Evolutionary conservation across 805 yeast genomes (phyloP), one percentile per base, ranked within the genome.

Genomic region (Kodamaea laetipori): DNA sequence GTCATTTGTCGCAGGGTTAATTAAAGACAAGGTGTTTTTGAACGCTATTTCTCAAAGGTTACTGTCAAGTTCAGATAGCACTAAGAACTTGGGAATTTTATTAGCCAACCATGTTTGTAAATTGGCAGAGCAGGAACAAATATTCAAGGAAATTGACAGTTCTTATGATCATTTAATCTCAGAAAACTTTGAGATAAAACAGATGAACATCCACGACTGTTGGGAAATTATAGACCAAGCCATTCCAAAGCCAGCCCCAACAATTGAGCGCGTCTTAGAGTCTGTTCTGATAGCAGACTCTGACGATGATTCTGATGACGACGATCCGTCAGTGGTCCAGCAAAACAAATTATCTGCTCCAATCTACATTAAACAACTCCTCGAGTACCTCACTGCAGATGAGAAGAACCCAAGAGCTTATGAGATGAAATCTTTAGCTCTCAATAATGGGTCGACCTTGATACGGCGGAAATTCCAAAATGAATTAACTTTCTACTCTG

Each of bases 361-460:
- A 0, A 71, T 87, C 1, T 92, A 88, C 53, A 63, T 92, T 30
- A 82, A 85, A 50, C 96, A 89, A 48, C 64, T 90, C 15, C 54
- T 88, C 4, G 62, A 67, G 10, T 85, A 83, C 52, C 67, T 85
- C 12, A 65, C 67, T 8, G 68, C 72, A 0, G 76, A 76, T 21
- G 63, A 69, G 4, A 70, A 69, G 13, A 73, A 73, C 35, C 61
- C 69, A 2, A 71, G 65, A 37, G 80, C 73, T 10, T 79, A 56
- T 51, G 82, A 70, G 50, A 78, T 67, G 68, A 79, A 53, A 48
- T 67, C 53, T 52, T 45, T 71, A 2, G 86, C 86, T 0, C 66
- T 81, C n/a, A 53, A 53, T 4, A 52, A 59, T 6, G 85, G 82
- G 0, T 77, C 87, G 0, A 72, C 77, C 9, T 69, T 92, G 32